Conservation (phyloP, 2,329 filamentous ascomycete genomes). For the Orbilia blumenaviensis region DNA sequence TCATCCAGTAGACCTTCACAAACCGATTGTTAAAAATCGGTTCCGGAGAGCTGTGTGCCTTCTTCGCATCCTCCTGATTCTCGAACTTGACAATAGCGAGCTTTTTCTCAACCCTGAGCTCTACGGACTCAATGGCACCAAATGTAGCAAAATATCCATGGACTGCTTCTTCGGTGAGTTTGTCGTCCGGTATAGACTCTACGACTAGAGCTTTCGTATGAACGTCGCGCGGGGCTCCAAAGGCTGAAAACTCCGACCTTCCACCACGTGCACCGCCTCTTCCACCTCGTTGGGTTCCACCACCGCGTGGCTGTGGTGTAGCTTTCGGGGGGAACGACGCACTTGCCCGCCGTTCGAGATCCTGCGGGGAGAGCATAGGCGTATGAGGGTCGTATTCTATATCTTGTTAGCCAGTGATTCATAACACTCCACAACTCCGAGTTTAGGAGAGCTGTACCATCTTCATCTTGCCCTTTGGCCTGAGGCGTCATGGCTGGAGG, state of each 20-base stretch:
- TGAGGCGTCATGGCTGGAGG: slow-evolving; percentile 9
- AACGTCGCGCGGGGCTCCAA: slow-evolving; percentile 70
- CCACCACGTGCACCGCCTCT: slow-evolving; percentile 60
- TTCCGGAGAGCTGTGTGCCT: slow-evolving; percentile 79
- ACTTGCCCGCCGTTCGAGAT: slow-evolving; percentile 42
- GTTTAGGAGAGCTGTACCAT: slow-evolving; percentile 58
- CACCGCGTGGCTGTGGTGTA: slow-evolving; percentile 38
- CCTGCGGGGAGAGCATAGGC: slow-evolving; percentile 61
- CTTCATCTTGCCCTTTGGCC: slow-evolving; percentile 45
- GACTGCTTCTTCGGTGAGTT: slow-evolving; percentile 72
- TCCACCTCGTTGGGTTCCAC: slow-evolving; percentile 59
- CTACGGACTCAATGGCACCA: slow-evolving; percentile 71
- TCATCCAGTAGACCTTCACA: slow-evolving; percentile 83
- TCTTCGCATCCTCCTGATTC: slow-evolving; percentile 72
- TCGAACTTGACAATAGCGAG: slow-evolving; percentile 76
- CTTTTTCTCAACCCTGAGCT: slow-evolving; percentile 72
- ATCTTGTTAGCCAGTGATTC: background rate
- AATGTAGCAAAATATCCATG: slow-evolving; percentile 77
- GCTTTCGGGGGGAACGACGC: slow-evolving; percentile 29
- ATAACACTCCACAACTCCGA: background rate
- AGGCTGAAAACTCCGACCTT: slow-evolving; percentile 72
- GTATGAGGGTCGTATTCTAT: slow-evolving; percentile 70
- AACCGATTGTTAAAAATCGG: slow-evolving; percentile 86
- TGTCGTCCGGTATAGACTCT: slow-evolving; percentile 78
- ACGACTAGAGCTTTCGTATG: slow-evolving; percentile 76